These are phyloP conservation scores for Dryadomyces quercus-mongolicae DNA, from an alignment of 2,329 filamentous ascomycete species.

Conservation along the genomic window DNA sequence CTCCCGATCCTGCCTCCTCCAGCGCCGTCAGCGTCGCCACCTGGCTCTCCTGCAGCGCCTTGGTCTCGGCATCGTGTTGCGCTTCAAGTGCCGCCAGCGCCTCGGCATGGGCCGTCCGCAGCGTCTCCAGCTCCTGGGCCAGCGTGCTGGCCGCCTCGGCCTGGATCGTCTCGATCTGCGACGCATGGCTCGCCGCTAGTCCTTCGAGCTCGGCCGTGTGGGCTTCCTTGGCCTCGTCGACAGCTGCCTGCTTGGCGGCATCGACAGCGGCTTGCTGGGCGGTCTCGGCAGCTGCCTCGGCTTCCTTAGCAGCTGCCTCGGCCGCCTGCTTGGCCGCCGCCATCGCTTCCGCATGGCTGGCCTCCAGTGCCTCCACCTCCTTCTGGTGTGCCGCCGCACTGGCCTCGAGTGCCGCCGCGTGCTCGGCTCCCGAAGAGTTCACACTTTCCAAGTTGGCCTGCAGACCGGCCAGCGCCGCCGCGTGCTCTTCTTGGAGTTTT, in stretches of 20 bases:
- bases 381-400: conserved; percentile 41
- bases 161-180: conserved; percentile 24
- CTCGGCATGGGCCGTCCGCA: conserved; percentile 31
- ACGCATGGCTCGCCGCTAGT: conserved; percentile 40
- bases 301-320: no score
- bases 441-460: conserved; percentile 43
- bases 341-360: conserved; percentile 46
- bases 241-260: conserved; percentile 13
- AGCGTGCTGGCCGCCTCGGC: conserved; percentile 19
- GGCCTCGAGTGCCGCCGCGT: conserved; percentile 33
- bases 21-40: conserved; percentile 17
- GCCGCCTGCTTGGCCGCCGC: conserved; percentile 42
- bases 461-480: conserved; percentile 52
- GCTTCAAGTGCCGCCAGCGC: conserved; percentile 29
- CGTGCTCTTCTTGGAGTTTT: conserved; percentile 47
- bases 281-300: no score
- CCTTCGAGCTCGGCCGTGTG: conserved; percentile 37
- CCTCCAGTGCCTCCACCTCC: conserved; percentile 40
- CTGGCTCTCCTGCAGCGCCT: conserved; percentile 22
- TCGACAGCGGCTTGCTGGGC: no score
- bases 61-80: conserved; percentile 25
- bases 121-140: conserved; percentile 20
- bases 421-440: conserved; percentile 29
- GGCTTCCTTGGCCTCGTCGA: conserved; percentile 34
- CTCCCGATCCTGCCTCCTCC: conserved; percentile 13